Evolutionary conservation across 306 rosid genomes (phyloP).

Genomic region (Abrus pulchellus): DNA sequence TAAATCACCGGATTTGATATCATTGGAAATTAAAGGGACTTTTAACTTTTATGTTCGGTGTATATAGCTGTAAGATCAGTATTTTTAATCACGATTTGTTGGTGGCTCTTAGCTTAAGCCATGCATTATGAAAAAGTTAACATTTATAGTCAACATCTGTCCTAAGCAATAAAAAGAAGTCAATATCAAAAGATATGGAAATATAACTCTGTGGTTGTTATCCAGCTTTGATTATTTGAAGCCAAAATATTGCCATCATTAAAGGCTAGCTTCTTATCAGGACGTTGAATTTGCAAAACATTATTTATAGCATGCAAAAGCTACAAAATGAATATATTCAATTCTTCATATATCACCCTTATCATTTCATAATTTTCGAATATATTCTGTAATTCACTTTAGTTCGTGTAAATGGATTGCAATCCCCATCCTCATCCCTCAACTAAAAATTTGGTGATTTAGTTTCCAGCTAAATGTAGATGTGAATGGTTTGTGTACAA

Average conservation of each 20-base stretch:
- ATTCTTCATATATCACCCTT: neutral
- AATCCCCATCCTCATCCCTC: neutral
- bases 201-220: constrained; percentile 12
- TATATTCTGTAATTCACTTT: neutral
- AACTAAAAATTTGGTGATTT: too few species aligned
- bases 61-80: constrained; percentile 15
- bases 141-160: constrained; percentile 25
- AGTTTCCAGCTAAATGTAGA: too few species aligned
- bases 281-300: constrained; percentile 22
- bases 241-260: neutral
- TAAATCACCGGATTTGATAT: constrained; percentile 22
- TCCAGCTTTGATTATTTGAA: constrained; percentile 30
- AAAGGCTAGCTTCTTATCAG: neutral
- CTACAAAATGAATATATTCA: neutral
- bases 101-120: neutral
- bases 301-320: neutral
- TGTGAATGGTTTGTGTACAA: too few species aligned
- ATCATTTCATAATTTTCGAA: neutral
- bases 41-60: neutral
- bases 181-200: constrained; percentile 1
- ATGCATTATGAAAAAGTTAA: neutral
- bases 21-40: constrained; percentile 1
- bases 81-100: constrained; percentile 1
- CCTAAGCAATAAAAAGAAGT: constrained; percentile 13
- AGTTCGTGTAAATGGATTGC: neutral